phyloP scores from a whole-genome alignment of 352 stramenopile genomes.

The Phytophthora citricola region DNA sequence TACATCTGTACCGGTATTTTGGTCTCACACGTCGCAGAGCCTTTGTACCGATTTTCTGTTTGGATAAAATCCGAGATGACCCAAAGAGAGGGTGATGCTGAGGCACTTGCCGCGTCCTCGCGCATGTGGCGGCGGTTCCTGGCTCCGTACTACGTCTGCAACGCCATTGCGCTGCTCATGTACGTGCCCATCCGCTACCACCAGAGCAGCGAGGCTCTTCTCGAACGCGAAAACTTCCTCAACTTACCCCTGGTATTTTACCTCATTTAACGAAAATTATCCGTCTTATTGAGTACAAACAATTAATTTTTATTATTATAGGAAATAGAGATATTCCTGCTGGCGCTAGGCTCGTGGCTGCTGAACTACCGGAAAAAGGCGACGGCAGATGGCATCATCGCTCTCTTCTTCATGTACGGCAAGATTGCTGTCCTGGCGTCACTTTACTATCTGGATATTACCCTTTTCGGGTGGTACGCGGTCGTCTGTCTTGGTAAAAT shows the following conservation, averaged over 20 bases:
- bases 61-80: no score
- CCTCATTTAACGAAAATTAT: background rate
- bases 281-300: conserved; percentile 7
- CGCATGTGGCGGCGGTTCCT: conserved; percentile 61
- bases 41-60: no score
- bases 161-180: conserved; percentile 56
- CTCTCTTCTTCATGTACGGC: conserved; percentile 76
- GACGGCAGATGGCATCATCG: conserved; percentile 65
- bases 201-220: conserved; percentile 47
- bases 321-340: conserved; percentile 77
- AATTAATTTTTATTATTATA: conserved; percentile 23
- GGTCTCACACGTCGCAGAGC: background rate
- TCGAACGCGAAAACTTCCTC: conserved; percentile 66
- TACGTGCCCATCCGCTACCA: conserved; percentile 61
- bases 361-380: conserved; percentile 85
- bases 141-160: conserved; percentile 78
- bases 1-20: background rate
- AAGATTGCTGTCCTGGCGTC: conserved; percentile 66
- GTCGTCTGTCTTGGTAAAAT: conserved; percentile 62
- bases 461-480: conserved; percentile 67
- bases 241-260: conserved; percentile 58
- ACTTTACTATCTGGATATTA: conserved; percentile 74
- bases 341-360: conserved; percentile 58
- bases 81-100: background rate
- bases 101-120: background rate